Percentiles rank a stretch among this genome's conserved stretches.
phyloP scores from a whole-genome alignment of 2,329 filamentous ascomycete species.

The Pseudogymnoascus sp. region DNA sequence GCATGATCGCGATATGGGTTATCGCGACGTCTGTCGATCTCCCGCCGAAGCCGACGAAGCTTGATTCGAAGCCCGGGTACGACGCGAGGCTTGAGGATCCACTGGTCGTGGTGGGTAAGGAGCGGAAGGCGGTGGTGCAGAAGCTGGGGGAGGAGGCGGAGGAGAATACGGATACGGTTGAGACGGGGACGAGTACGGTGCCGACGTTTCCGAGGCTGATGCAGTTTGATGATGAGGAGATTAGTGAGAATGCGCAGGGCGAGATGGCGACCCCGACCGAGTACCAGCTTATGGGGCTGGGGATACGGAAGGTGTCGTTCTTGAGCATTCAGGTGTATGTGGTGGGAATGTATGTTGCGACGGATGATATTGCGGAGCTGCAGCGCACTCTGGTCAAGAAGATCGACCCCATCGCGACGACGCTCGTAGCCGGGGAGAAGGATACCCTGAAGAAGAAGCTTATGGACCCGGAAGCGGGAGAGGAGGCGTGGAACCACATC shows the following conservation, averaged over 20 bases:
- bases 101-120: slow-evolving; percentile 23
- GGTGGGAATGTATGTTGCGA: slow-evolving; percentile 84
- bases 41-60: slow-evolving; percentile 15
- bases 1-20: slow-evolving; percentile 27
- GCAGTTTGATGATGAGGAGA: slow-evolving; percentile 23
- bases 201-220: slow-evolving; percentile 26
- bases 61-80: slow-evolving; percentile 16
- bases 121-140: slow-evolving; percentile 25
- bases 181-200: slow-evolving; percentile 26
- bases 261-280: slow-evolving; percentile 42
- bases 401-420: slow-evolving; percentile 70
- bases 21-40: slow-evolving; percentile 26
- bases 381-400: slow-evolving; percentile 70
- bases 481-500: slow-evolving; percentile 66
- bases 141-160: slow-evolving; percentile 26
- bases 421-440: slow-evolving; percentile 75
- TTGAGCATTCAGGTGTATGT: slow-evolving; percentile 89
- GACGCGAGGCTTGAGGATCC: slow-evolving; percentile 21
- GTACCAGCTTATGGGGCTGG: slow-evolving; percentile 82
- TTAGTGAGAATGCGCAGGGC: slow-evolving; percentile 10
- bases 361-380: slow-evolving; percentile 69
- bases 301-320: slow-evolving; percentile 84
- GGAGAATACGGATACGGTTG: slow-evolving; percentile 33
- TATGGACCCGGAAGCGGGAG: slow-evolving; percentile 60
- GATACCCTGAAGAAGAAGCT: slow-evolving; percentile 61